A percentile compares a stretch with the other conserved stretches of the same genome.
phyloP scores from a whole-genome alignment of 2,329 filamentous ascomycete genomes.

The Cladophialophora chaetospira region DNA sequence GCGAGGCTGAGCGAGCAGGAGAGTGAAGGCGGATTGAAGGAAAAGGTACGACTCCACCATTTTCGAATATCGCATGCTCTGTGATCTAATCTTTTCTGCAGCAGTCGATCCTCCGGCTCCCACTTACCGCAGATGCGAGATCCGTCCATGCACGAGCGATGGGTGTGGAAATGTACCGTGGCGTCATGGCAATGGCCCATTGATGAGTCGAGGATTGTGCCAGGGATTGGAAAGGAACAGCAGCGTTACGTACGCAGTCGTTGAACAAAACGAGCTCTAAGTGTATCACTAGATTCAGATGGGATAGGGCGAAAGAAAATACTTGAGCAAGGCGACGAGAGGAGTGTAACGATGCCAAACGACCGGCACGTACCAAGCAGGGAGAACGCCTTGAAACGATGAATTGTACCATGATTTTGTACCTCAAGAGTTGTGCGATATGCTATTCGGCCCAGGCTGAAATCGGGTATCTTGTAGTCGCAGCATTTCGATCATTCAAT shows the following conservation, averaged over 20 bases:
- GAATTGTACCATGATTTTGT: too few species aligned
- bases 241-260: too few species aligned
- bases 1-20: slow-evolving; percentile 50
- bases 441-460: neutral
- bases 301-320: too few species aligned
- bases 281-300: too few species aligned
- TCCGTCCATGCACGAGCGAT: slow-evolving; percentile 70
- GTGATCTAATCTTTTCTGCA: neutral
- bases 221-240: too few species aligned
- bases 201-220: too few species aligned
- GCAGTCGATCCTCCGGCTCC: slow-evolving; percentile 42
- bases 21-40: slow-evolving; percentile 8
- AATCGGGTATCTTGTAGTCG: neutral
- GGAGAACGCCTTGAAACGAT: too few species aligned
- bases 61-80: neutral
- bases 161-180: slow-evolving; percentile 68
- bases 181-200: slow-evolving; percentile 58
- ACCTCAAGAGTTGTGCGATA: neutral
- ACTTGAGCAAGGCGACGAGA: too few species aligned
- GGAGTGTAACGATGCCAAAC: too few species aligned
- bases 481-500: neutral
- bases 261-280: too few species aligned
- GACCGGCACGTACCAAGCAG: too few species aligned
- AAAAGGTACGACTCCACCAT: slow-evolving; percentile 19
- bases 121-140: slow-evolving; percentile 70